These are phyloP conservation scores for Pseudocercospora pini-densiflorae DNA, from an alignment of 2,329 filamentous ascomycete species.

Conservation along the genomic window DNA sequence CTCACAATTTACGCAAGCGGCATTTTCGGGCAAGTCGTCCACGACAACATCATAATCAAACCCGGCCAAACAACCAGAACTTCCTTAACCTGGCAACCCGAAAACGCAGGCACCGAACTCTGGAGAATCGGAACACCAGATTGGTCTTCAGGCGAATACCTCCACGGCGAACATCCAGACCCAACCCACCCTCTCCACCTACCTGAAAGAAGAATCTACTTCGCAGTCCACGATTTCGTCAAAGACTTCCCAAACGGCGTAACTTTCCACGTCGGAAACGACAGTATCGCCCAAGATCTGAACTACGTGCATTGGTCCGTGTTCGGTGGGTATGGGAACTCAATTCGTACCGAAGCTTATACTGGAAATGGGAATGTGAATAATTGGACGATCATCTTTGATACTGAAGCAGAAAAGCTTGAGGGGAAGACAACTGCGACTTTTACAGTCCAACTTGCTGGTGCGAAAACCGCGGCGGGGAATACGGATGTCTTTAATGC, in stretches of 20 bases:
- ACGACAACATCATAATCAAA: slow-evolving; percentile 56
- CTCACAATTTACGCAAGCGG: slow-evolving; percentile 67
- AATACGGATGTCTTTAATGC: slow-evolving; percentile 65
- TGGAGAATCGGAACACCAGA: slow-evolving; percentile 68
- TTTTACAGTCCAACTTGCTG: slow-evolving; percentile 66
- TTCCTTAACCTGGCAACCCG: slow-evolving; percentile 56
- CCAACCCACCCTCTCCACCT: slow-evolving; percentile 56
- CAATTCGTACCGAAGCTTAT: slow-evolving; percentile 49
- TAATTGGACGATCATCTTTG: slow-evolving; percentile 64
- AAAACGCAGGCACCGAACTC: slow-evolving; percentile 62
- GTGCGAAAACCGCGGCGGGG: slow-evolving; percentile 64
- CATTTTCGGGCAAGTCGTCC: slow-evolving; percentile 63
- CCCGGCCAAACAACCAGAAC: slow-evolving; percentile 48
- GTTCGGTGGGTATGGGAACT: slow-evolving; percentile 62
- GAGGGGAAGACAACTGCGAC: slow-evolving; percentile 52
- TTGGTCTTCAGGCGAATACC: slow-evolving; percentile 64
- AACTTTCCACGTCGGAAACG: slow-evolving; percentile 61
- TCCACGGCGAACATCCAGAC: slow-evolving; percentile 60
- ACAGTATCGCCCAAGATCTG: slow-evolving; percentile 54
- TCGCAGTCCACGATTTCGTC: slow-evolving; percentile 63
- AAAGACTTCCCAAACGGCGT: slow-evolving; percentile 64
- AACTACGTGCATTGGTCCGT: slow-evolving; percentile 71
- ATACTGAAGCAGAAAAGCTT: slow-evolving; percentile 51
- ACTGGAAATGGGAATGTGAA: slow-evolving; percentile 55
- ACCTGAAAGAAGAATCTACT: slow-evolving; percentile 66